phyloP scores from a whole-genome alignment of 208 protist genomes.

The Leishmania guyanensis region DNA sequence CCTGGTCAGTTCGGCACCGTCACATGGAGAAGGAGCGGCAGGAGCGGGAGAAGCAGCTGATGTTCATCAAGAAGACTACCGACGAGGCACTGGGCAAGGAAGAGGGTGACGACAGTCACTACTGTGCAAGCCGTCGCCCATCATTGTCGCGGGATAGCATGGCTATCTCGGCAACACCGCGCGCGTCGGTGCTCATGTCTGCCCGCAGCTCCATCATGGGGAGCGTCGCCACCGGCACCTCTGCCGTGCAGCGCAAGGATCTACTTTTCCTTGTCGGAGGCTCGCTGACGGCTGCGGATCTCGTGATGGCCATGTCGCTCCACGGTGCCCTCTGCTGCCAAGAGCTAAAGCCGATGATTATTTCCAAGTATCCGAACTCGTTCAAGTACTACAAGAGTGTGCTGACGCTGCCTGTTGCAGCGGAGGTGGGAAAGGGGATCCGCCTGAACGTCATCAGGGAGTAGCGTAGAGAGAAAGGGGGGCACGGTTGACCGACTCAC shows the following conservation, averaged over 20 bases:
- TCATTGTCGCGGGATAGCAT: conserved; percentile 17
- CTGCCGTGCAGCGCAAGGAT: conserved; percentile 35
- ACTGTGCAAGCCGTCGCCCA: conserved; percentile 8
- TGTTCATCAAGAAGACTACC: conserved; percentile 29
- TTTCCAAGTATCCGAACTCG: conserved; percentile 5
- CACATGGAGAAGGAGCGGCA: conserved; percentile 37
- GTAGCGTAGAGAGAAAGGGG: background rate
- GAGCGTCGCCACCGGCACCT: conserved; percentile 9
- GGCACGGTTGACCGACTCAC: background rate
- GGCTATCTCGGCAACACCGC: conserved; percentile 25
- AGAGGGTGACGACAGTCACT: background rate
- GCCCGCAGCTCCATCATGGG: conserved; percentile 21
- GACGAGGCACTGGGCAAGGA: conserved; percentile 23
- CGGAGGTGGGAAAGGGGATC: conserved; percentile 61
- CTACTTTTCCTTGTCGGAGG: conserved; percentile 70
- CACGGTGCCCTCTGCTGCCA: conserved; percentile 32
- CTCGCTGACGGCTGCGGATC: conserved; percentile 72
- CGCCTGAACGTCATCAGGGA: conserved; percentile 35
- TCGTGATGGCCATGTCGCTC: conserved; percentile 54
- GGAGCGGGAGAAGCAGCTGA: conserved; percentile 39
- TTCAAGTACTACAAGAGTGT: conserved; percentile 54
- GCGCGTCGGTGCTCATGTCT: conserved; percentile 36
- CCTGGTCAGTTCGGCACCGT: conserved; percentile 33
- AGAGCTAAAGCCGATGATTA: conserved; percentile 25
- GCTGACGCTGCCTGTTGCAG: conserved; percentile 55